phyloP scores from a whole-genome alignment of 2,329 filamentous ascomycete genomes.

The Paracoccidioides lutzii region DNA sequence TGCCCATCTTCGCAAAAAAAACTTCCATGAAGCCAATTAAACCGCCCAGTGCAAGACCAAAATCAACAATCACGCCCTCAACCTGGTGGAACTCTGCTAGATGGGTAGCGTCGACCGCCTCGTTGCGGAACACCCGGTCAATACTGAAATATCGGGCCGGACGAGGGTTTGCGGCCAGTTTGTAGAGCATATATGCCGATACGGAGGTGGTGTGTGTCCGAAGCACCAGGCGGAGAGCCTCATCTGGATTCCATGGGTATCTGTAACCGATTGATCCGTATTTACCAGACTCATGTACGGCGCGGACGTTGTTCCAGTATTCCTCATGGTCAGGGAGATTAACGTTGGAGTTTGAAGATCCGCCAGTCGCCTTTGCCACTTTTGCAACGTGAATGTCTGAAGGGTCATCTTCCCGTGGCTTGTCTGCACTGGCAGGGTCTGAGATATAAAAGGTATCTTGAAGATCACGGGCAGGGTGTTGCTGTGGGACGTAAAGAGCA shows the following conservation, averaged over 20 bases:
- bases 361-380: slow-evolving; percentile 30
- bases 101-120: slow-evolving; percentile 93
- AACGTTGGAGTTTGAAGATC: slow-evolving; percentile 35
- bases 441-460: slow-evolving; percentile 99
- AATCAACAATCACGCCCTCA: slow-evolving; percentile 96
- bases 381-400: slow-evolving; percentile 23
- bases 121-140: slow-evolving; percentile 95
- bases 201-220: slow-evolving; percentile 94
- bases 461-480: slow-evolving; percentile 91
- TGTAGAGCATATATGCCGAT: slow-evolving; percentile 80
- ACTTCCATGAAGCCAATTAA: slow-evolving; percentile 89
- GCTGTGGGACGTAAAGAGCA: slow-evolving; percentile 88
- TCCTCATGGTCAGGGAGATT: slow-evolving; percentile 55
- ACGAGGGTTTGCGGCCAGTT: slow-evolving; percentile 68
- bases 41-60: slow-evolving; percentile 79
- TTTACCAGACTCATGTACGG: slow-evolving; percentile 81
- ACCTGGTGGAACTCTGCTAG: slow-evolving; percentile 97
- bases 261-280: slow-evolving; percentile 94
- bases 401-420: slow-evolving; percentile 45
- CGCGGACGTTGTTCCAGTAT: slow-evolving; percentile 78
- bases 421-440: slow-evolving; percentile 65
- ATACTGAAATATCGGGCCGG: slow-evolving; percentile 97
- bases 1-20: slow-evolving; percentile 95
- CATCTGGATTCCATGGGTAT: slow-evolving; percentile 82
- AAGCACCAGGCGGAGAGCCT: slow-evolving; percentile 75